phyloP scores from a whole-genome alignment of 2,329 filamentous ascomycete genomes.

The Alternaria panax region DNA sequence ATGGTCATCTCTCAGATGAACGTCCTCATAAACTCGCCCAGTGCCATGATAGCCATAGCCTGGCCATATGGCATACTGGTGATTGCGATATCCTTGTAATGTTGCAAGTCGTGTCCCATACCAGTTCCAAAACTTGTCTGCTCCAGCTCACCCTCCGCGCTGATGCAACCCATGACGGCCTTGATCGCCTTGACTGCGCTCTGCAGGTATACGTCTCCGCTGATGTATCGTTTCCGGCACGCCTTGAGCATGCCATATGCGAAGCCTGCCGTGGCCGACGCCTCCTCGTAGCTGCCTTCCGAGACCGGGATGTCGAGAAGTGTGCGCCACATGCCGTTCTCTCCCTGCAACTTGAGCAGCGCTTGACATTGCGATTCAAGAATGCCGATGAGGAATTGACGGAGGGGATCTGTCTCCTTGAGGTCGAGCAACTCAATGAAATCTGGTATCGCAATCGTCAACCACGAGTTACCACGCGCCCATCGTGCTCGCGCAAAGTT shows the following conservation, averaged over 20 bases:
- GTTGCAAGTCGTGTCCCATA: slow-evolving; percentile 76
- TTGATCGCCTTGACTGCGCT: slow-evolving; percentile 71
- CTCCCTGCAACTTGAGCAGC: slow-evolving; percentile 65
- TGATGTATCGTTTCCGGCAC: slow-evolving; percentile 72
- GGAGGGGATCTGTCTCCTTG: slow-evolving; percentile 65
- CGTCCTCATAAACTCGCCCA: slow-evolving; percentile 74
- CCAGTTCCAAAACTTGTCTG: slow-evolving; percentile 81
- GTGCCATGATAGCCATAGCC: slow-evolving; percentile 82
- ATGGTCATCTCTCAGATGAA: slow-evolving; percentile 54
- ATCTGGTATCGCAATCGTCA: slow-evolving; percentile 84
- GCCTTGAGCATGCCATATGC: slow-evolving; percentile 81
- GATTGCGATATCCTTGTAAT: slow-evolving; percentile 77
- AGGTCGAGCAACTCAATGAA: slow-evolving; percentile 77
- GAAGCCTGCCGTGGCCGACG: slow-evolving; percentile 81
- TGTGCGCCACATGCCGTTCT: slow-evolving; percentile 75
- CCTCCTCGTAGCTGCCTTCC: slow-evolving; percentile 77
- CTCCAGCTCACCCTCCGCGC: slow-evolving; percentile 70
- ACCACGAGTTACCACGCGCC: slow-evolving; percentile 73
- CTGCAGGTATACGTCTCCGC: slow-evolving; percentile 64
- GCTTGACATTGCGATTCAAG: slow-evolving; percentile 74
- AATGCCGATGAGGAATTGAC: slow-evolving; percentile 66
- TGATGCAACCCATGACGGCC: slow-evolving; percentile 72
- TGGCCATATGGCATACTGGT: slow-evolving; percentile 88
- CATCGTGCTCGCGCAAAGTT: slow-evolving; percentile 65
- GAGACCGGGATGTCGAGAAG: slow-evolving; percentile 71